These are phyloP conservation scores for Debaryomyces udenii DNA, from an alignment of 1,139 yeast species.

Conservation along the genomic window DNA sequence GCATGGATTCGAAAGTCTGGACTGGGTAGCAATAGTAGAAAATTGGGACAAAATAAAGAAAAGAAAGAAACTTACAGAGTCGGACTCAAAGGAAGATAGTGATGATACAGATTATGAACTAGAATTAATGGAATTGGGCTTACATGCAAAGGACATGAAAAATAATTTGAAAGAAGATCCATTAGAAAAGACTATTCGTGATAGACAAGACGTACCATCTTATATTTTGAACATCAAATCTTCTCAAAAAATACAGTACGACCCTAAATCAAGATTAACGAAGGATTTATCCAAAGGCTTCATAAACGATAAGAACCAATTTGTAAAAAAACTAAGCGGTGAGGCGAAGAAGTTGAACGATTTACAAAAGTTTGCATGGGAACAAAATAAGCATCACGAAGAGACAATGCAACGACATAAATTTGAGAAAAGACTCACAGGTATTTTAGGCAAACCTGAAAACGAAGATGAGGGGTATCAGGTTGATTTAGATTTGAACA, in stretches of 20 bases:
- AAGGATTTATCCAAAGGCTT: slow-evolving; percentile 50
- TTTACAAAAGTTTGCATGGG: slow-evolving; percentile 60
- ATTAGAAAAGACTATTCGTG: slow-evolving; percentile 44
- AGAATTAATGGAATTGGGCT: slow-evolving; percentile 53
- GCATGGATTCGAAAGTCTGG: slow-evolving; percentile 69
- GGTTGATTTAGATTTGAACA: slow-evolving; percentile 42
- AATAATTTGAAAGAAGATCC: slow-evolving; percentile 38
- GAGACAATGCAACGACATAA: slow-evolving; percentile 17
- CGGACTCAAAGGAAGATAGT: slow-evolving; percentile 31
- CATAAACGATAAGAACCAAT: slow-evolving; percentile 52
- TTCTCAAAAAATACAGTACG: slow-evolving; percentile 41
- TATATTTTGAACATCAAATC: slow-evolving; percentile 45
- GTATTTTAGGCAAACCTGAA: slow-evolving; percentile 12
- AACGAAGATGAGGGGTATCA: slow-evolving; percentile 27
- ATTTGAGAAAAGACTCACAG: slow-evolving; percentile 19
- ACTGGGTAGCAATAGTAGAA: slow-evolving; percentile 55
- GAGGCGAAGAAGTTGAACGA: slow-evolving; percentile 54
- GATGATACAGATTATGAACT: slow-evolving; percentile 53
- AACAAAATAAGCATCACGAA: slow-evolving; percentile 27
- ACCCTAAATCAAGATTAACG: slow-evolving; percentile 60
- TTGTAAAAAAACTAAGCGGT: slow-evolving; percentile 54
- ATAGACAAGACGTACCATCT: slow-evolving; percentile 55
- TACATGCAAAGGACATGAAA: slow-evolving; percentile 29
- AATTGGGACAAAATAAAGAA: slow-evolving; percentile 46
- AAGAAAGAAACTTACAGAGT: slow-evolving; percentile 14